Evolutionary conservation across 331 rosid species (phyloP).

Genomic region (Pyrus hybrid): DNA sequence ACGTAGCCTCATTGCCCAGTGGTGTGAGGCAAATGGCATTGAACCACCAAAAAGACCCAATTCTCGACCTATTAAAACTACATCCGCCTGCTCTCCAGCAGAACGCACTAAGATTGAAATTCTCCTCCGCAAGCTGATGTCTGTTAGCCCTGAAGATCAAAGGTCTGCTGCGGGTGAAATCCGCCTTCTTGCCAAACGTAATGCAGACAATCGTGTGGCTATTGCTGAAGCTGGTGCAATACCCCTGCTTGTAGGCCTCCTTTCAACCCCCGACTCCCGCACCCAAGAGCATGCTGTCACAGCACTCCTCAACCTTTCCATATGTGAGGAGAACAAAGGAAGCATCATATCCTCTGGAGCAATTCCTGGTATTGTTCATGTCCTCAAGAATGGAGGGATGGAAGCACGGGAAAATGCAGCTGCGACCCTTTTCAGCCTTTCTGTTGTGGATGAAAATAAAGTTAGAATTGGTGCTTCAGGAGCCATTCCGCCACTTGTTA

Average conservation of each 20-base stretch:
- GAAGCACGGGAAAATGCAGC: constrained; percentile 99
- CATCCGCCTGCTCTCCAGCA: constrained; percentile 67
- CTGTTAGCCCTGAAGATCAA: constrained; percentile 59
- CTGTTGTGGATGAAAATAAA: constrained; percentile 84
- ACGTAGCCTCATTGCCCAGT: constrained; percentile 85
- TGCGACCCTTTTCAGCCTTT: constrained; percentile 92
- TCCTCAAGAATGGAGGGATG: constrained; percentile 89
- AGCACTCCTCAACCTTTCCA: constrained; percentile 89
- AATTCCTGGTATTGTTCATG: constrained; percentile 84
- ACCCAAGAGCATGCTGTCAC: constrained; percentile 98
- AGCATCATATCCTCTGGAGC: constrained; percentile 69
- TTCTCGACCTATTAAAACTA: constrained; percentile 49
- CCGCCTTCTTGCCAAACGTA: constrained; percentile 94
- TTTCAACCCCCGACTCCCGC: constrained; percentile 62
- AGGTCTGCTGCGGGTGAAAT: constrained; percentile 84
- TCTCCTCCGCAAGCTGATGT: constrained; percentile 63
- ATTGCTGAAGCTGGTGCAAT: constrained; percentile 98
- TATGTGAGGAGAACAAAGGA: constrained; percentile 83
- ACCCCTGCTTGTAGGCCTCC: constrained; percentile 76
- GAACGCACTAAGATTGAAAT: constrained; percentile 56
- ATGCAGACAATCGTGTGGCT: constrained; percentile 90
- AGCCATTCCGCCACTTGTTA: constrained; percentile 86
- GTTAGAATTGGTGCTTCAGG: constrained; percentile 75
- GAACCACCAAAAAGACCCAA: constrained; percentile 84
- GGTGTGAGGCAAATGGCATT: constrained; percentile 92